Evolutionary conservation across 75 land plant genomes (phyloP), one percentile per base, ranked within the genome.

Genomic region (Selaginella tamariscina): DNA sequence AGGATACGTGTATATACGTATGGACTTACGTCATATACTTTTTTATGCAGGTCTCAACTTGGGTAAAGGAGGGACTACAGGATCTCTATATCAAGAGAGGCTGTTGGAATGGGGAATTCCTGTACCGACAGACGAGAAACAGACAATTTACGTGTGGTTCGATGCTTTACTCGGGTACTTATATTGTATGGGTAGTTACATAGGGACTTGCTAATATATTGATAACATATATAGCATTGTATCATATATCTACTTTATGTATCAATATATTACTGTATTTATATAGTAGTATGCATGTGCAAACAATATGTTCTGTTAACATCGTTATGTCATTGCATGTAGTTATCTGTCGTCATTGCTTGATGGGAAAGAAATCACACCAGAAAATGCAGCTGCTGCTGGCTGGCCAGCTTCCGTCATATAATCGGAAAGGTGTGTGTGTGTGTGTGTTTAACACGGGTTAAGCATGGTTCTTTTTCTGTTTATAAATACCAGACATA

Each of bases 51-150:
- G 99, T 95, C 39, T 79, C 78, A 76, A 70, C 92, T 31, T 95
- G 99, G 99, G 85, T 95, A 2, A 82, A 81, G 56, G 80, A 76
- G 72, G 99, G 99, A 32, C 65, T 95, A 30, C 81, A 79, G 56
- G 99, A 95, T 95, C 66, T 95, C 99, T 31, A 91, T 95, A 55
- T 91, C 99, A 21, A 86, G 99, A 32, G 85, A 88, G 70, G 85
- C 89, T n/a, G 97, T 95, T n/a, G 31, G 89, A 91, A 29, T 95
- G 99, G 99, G 99, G 99, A 22, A 95, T 95, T 32, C 85, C 96
- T 65, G 96, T 94, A 56, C 99, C 99, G 49, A 80, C 78, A 77
- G 99, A 95, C 39, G 49, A 32, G 13, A 91, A 82, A 32, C 99
- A 95, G 69, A 95, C 99, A 9, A 88, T 95, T 13, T 95, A 95